Conservation (phyloP, 306 rosid genomes). For the Prosopis cineraria region DNA sequence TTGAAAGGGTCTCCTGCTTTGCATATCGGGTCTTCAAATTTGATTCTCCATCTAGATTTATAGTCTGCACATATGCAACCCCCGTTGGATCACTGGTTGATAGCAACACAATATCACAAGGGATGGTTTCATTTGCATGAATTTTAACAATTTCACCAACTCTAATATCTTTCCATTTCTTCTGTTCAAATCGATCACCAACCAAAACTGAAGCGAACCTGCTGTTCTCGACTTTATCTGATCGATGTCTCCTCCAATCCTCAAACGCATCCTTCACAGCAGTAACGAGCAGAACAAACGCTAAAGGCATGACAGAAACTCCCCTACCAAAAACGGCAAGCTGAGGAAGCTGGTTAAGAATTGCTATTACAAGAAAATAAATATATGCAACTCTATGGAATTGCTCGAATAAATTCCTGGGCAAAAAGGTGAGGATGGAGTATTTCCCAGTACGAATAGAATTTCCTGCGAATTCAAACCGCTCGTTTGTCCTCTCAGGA, state of each 20-base stretch:
- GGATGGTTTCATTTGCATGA: slow-evolving; percentile 65
- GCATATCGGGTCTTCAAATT: slow-evolving; percentile 95
- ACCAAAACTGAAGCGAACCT: slow-evolving; percentile 73
- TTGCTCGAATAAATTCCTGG: slow-evolving; percentile 90
- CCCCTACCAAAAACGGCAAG: slow-evolving; percentile 91
- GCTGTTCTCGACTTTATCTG: slow-evolving; percentile 84
- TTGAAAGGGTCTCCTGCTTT: slow-evolving; percentile 85
- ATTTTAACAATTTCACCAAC: slow-evolving; percentile 85
- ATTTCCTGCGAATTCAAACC: slow-evolving; percentile 68
- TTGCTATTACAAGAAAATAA: slow-evolving; percentile 81
- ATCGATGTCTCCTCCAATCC: slow-evolving; percentile 85
- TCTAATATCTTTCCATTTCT: slow-evolving; percentile 72
- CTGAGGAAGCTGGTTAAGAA: slow-evolving; percentile 95
- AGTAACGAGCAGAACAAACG: slow-evolving; percentile 82
- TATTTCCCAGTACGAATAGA: slow-evolving; percentile 71
- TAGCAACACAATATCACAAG: slow-evolving; percentile 92
- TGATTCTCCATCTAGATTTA: slow-evolving; percentile 92
- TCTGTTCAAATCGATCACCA: slow-evolving; percentile 50
- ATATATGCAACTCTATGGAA: slow-evolving; percentile 96
- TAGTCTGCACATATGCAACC: slow-evolving; percentile 91
- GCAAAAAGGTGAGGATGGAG: slow-evolving; percentile 72
- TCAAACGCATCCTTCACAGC: slow-evolving; percentile 92
- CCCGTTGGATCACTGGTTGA: slow-evolving; percentile 94
- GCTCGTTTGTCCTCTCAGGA: slow-evolving; percentile 65
- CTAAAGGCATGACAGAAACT: slow-evolving; percentile 76